Conservation (phyloP, 2,329 filamentous ascomycete genomes). For the Hirsutella thompsonii region DNA sequence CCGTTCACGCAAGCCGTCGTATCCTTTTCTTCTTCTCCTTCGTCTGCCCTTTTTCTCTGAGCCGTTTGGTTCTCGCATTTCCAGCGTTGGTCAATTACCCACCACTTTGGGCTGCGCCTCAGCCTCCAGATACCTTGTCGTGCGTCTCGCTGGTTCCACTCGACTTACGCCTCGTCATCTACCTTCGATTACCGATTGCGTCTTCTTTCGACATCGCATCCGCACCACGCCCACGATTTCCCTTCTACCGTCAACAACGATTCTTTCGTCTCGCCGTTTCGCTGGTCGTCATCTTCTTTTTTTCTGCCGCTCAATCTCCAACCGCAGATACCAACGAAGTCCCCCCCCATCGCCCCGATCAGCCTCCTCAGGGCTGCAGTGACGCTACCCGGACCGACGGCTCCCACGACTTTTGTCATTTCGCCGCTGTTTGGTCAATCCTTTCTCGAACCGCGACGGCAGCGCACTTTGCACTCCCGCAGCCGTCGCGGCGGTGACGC, state of each 20-base stretch:
- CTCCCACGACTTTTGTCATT: not conserved
- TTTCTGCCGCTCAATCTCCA: not conserved
- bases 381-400: not conserved
- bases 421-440: not conserved
- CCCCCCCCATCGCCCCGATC: not conserved
- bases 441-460: constrained; percentile 1
- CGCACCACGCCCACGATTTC: too few species aligned
- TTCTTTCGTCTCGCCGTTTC: not conserved
- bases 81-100: too few species aligned
- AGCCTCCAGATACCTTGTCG: not conserved
- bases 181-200: too few species aligned
- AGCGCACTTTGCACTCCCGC: constrained; percentile 2
- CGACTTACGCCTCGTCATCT: too few species aligned
- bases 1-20: too few species aligned
- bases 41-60: too few species aligned
- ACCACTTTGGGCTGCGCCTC: too few species aligned
- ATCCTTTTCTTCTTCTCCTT: too few species aligned
- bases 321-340: not conserved
- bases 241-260: too few species aligned
- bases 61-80: too few species aligned
- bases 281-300: not conserved
- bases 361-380: not conserved
- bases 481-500: constrained; percentile 6
- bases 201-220: too few species aligned
- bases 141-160: not conserved